phyloP scores from a whole-genome alignment of 768 basidiomycete genomes.

The Serendipita vermifera region DNA sequence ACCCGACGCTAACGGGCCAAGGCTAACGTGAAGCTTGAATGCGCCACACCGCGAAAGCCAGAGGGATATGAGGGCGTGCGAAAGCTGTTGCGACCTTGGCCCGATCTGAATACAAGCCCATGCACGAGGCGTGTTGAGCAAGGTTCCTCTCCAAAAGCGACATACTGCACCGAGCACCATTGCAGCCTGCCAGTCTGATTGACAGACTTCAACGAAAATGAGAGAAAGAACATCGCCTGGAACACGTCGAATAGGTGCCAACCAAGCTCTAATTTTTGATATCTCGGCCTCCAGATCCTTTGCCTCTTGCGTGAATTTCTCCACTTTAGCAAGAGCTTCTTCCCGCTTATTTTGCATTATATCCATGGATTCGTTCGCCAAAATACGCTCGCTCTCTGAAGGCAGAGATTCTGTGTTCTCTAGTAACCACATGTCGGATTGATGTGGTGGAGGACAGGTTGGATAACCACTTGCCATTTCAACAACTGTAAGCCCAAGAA shows the following conservation, averaged over 20 bases:
- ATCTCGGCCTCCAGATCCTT: neutral
- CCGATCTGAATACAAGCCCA: neutral
- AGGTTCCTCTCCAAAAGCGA: neutral
- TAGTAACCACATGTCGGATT: too few species aligned
- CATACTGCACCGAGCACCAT: neutral
- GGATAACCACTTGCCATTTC: too few species aligned
- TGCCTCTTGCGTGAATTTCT: neutral
- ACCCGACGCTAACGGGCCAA: neutral
- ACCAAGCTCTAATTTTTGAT: neutral
- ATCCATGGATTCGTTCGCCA: too few species aligned
- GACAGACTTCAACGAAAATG: neutral
- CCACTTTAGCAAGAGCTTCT: neutral
- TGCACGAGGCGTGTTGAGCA: neutral
- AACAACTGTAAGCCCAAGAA: too few species aligned
- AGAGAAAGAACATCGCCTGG: neutral
- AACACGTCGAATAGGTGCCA: neutral
- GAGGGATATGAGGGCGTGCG: neutral
- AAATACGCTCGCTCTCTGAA: too few species aligned
- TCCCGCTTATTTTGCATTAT: too few species aligned
- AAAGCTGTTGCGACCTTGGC: too few species aligned
- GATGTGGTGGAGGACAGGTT: too few species aligned
- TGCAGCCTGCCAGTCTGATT: neutral
- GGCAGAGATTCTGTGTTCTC: too few species aligned
- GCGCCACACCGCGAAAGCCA: neutral
- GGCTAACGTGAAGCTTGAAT: neutral